Base-by-base conservation (phyloP, 163 green algal genomes). In the Volvox carteri region DNA sequence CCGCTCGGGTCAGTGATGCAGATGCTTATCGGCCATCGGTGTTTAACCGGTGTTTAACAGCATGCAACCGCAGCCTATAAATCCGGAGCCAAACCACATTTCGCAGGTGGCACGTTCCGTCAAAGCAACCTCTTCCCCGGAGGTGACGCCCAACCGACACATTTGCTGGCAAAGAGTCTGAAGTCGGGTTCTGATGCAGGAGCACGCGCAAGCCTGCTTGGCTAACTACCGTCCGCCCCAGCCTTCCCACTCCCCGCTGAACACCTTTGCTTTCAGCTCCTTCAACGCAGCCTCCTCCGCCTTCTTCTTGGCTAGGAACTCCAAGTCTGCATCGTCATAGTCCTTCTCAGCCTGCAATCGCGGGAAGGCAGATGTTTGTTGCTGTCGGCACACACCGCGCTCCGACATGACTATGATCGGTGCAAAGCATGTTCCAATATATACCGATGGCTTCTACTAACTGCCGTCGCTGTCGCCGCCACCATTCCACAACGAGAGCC, bases 281-380 rank as follows among this genome's bases (percentile, higher is more conserved):
- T 93, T 93, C 2, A 94, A 83, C 5, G 92, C 92, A 73, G 90
- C 91, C 85, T 94, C 92, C 85, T 94, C 92, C 50, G 92, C 92
- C 78, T 94, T 94, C 78, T 93, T 93, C 90, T 94, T 94, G 12
- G 83, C 83, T 39, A 94, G 52, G 73, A 85, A 91, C n/a, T 90
- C 90, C 23, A 92, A 37, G 39, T 93, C 90, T 5, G 70, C 11
- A 2, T 93, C 88, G 84, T 92, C 87, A 74, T 91, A 93, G 33
- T 90, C 80, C 88, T 86, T 83, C 0, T 75, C 74, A 2, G 37
- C 77, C 68, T 83, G 35, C 44, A 37, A 72, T 23, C 54, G 54
- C 25, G n/a, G 19, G 5, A 65, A 30, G 54, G 54, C 54, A 19
- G 54, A 11, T 23, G 28, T 19, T 30, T 5, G 54, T 19, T 65